Evolutionary conservation across 2,329 filamentous ascomycete species (phyloP).

Genomic region (Chalaropsis thielavioides): DNA sequence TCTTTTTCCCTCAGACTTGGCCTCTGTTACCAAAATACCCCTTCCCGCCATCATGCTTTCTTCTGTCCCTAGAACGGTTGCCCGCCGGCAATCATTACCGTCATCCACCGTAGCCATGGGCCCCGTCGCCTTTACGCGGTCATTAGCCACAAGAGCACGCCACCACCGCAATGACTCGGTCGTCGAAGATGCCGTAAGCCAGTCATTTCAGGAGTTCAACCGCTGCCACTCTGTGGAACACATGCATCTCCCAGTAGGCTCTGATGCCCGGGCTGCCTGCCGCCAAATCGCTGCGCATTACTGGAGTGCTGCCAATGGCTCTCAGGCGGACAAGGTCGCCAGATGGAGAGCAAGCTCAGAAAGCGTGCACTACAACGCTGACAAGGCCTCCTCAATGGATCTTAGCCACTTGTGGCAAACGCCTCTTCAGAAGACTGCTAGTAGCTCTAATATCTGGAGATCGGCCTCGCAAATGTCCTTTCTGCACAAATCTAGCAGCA

Average conservation of each 20-base stretch:
- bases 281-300: constrained; percentile 17
- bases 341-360: constrained; percentile 17
- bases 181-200: constrained; percentile 1
- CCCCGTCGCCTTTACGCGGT: constrained; percentile 12
- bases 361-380: constrained; percentile 15
- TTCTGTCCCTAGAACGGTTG: constrained; percentile 13
- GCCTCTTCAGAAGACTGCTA: constrained; percentile 15
- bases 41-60: constrained; percentile 11
- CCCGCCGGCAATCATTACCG: constrained; percentile 16
- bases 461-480: constrained; percentile 15
- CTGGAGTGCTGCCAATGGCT: constrained; percentile 16
- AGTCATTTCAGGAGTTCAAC: constrained; percentile 5
- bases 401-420: constrained; percentile 16
- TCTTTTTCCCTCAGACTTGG: neutral
- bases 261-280: constrained; percentile 13
- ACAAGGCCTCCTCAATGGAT: constrained; percentile 8
- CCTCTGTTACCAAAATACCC: neutral
- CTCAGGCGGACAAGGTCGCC: constrained; percentile 15
- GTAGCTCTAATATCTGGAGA: constrained; percentile 11
- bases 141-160: constrained; percentile 14
- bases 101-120: constrained; percentile 13
- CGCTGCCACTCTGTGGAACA: constrained; percentile 13
- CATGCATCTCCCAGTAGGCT: constrained; percentile 16
- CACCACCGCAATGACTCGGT: constrained; percentile 12
- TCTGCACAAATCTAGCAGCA: constrained; percentile 5